Base-by-base conservation (phyloP, 148 eudicot species). In the Rhododendron vialii region DNA sequence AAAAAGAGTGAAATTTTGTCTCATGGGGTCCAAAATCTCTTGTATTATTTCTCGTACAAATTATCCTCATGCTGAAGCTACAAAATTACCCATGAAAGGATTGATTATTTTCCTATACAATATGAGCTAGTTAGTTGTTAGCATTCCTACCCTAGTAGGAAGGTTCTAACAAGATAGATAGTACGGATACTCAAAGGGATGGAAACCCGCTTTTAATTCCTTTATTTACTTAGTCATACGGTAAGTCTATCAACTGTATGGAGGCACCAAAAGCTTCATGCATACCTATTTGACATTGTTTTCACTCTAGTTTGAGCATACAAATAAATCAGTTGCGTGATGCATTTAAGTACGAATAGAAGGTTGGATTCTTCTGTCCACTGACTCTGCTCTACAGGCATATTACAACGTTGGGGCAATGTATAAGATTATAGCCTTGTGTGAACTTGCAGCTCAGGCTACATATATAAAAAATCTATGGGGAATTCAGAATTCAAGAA, bases 401-500 rank as follows among this genome's bases (percentile, higher is more conserved):
- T 47, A 79, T 79, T 79, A 45, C 14, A 41, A 38, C 22, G 4
- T 26, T 0, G 20, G 43, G 45, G 24, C 38, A 36, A 36, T 17
- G 35, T 12, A 33, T 47, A 48, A 55, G 22, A 17, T 80, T 51
- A 50, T 80, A 1, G 35, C 14, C 5, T 12, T 57, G n/a, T 57
- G 5, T n/a, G 12, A 22, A 24, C 69, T 63, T 24, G 69, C 9
- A 50, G 36, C 9, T 57, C 30, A 35, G 45, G 47, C n/a, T 47
- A 22, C 15, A 47, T 30, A 17, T 71, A 7, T 45, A 17, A 57
- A 3, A 83, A 41, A 12, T 36, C 36, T 65, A 30, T n/a, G 53
- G 45, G 50, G 69, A 65, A 43, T 41, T 43, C 35, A 65, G 78
- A 83, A 65, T 63, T 50, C 84, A 63, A n/a, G 35, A 65, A 83